Evolutionary conservation across 192 early-diverging fungal genomes (phyloP).

Genomic region (Coemansia sp.): DNA sequence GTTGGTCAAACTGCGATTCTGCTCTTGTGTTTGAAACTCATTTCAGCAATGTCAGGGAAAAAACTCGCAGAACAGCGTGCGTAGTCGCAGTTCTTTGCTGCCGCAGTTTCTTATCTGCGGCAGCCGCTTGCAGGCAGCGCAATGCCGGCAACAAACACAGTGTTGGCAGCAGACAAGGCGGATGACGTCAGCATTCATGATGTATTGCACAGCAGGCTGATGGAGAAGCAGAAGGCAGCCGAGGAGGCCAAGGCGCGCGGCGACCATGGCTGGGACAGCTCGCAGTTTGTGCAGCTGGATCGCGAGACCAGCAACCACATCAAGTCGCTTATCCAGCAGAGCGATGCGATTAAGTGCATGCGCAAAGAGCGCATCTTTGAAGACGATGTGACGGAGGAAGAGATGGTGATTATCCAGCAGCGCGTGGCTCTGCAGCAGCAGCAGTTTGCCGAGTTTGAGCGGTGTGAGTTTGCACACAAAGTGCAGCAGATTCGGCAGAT

Average conservation of each 20-base stretch:
- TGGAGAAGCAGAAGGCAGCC: constrained; percentile 20
- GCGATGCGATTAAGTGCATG: constrained; percentile 70
- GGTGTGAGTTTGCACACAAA: constrained; percentile 77
- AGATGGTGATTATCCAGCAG: constrained; percentile 87
- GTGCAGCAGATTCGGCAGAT: constrained; percentile 73
- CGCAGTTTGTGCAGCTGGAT: constrained; percentile 56
- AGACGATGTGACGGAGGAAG: constrained; percentile 86
- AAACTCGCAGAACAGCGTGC: constrained; percentile 35
- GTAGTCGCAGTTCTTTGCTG: constrained; percentile 52
- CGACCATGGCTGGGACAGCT: constrained; percentile 49
- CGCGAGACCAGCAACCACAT: constrained; percentile 56
- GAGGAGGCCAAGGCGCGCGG: constrained; percentile 42
- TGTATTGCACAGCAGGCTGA: constrained; percentile 45
- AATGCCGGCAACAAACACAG: neutral
- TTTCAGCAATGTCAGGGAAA: constrained; percentile 38
- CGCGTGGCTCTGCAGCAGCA: constrained; percentile 87
- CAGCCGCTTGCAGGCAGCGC: neutral
- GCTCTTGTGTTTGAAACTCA: neutral
- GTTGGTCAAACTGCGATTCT: neutral
- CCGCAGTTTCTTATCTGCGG: constrained; percentile 12
- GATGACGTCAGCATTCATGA: constrained; percentile 45
- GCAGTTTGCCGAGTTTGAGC: constrained; percentile 87
- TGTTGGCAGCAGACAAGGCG: neutral
- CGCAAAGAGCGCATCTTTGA: constrained; percentile 87
- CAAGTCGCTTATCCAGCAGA: constrained; percentile 57